These are phyloP conservation scores for Candida neerlandica DNA, from an alignment of 1,139 yeast species.

Conservation along the genomic window DNA sequence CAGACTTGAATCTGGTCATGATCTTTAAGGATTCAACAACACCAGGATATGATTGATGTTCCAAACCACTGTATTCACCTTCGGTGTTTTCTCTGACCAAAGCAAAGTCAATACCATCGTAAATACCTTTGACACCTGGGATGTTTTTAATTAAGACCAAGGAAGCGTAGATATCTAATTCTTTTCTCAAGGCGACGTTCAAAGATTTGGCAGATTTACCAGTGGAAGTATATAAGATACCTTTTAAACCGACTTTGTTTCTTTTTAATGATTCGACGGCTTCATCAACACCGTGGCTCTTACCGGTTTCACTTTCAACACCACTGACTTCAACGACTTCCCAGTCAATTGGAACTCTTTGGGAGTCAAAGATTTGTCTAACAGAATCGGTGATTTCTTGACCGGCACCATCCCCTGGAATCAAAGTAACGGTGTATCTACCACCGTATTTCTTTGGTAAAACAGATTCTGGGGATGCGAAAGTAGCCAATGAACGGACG, in stretches of 20 bases:
- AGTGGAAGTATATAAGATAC: constrained; percentile 90
- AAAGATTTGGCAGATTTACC: constrained; percentile 63
- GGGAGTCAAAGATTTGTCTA: constrained; percentile 81
- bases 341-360: constrained; percentile 91
- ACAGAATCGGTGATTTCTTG: constrained; percentile 95
- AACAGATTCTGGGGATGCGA: constrained; percentile 58
- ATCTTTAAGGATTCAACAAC: constrained; percentile 96
- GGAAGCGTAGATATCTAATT: constrained; percentile 93
- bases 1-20: constrained; percentile 92
- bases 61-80: constrained; percentile 98
- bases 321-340: constrained; percentile 91
- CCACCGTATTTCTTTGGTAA: constrained; percentile 95
- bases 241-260: constrained; percentile 96
- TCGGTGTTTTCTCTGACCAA: constrained; percentile 96
- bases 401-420: constrained; percentile 98
- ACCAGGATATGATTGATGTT: constrained; percentile 97
- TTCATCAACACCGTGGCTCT: constrained; percentile 61
- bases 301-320: constrained; percentile 60
- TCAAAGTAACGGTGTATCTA: constrained; percentile 85
- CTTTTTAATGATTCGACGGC: constrained; percentile 92
- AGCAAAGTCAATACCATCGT: constrained; percentile 87
- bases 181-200: constrained; percentile 96
- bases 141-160: constrained; percentile 90
- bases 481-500: constrained; percentile 51
- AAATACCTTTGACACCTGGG: constrained; percentile 91